phyloP scores from a whole-genome alignment of 2,329 filamentous ascomycete genomes.

The Bretziella fagacearum region DNA sequence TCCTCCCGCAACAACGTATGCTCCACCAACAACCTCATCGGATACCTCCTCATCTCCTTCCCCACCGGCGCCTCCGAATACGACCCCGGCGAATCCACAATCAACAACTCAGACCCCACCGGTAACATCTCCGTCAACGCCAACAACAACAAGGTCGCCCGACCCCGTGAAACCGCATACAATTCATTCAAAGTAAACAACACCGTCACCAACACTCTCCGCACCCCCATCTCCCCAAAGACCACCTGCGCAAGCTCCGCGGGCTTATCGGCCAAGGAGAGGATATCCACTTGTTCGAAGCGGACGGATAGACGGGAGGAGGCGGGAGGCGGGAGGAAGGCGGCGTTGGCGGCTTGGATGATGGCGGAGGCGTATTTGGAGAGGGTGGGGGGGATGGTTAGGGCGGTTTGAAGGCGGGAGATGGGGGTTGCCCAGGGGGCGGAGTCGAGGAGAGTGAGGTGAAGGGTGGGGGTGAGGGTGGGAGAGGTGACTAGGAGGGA shows the following conservation, averaged over 20 bases:
- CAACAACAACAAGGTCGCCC: conserved; percentile 62
- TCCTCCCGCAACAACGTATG: conserved; percentile 41
- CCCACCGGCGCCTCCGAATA: conserved; percentile 71
- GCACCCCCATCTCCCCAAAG: conserved; percentile 18
- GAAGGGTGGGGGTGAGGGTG: conserved; percentile 2
- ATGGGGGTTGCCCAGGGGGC: conserved; percentile 59
- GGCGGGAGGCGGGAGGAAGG: conserved; percentile 24
- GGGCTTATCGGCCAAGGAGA: conserved; percentile 23
- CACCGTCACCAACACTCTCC: conserved; percentile 51
- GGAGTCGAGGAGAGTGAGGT: conserved; percentile 57
- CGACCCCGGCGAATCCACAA: conserved; percentile 84
- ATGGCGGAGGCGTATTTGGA: conserved; percentile 37
- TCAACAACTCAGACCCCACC: conserved; percentile 52
- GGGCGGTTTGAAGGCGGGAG: conserved; percentile 35
- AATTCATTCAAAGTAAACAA: conserved; percentile 95
- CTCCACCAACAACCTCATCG: conserved; percentile 86
- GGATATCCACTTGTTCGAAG: conserved; percentile 27
- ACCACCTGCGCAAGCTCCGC: conserved; percentile 20
- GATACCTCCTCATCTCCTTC: conserved; percentile 49
- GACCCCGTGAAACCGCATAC: conserved; percentile 55
- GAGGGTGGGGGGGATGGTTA: conserved; percentile 34
- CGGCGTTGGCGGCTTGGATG: conserved; percentile 27
- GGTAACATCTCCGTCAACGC: conserved; percentile 42
- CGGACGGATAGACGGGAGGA: conserved; percentile 21
- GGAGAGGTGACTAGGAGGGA: conserved; percentile 20